Evolutionary conservation across 495 filamentous ascomycete genomes (phyloP), one percentile per base, ranked within the genome.

Genomic region (Aspergillus campestris): DNA sequence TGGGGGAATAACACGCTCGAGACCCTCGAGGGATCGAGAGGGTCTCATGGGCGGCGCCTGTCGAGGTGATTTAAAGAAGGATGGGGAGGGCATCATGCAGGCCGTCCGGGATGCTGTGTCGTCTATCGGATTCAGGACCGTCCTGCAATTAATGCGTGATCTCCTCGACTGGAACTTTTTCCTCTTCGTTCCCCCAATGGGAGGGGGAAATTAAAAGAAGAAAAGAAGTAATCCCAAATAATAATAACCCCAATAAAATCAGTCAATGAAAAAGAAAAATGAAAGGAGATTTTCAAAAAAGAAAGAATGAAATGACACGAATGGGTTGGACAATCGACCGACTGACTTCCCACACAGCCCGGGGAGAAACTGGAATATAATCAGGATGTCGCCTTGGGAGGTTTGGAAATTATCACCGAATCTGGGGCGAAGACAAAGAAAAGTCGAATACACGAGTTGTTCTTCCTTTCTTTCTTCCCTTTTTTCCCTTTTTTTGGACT

Each of bases 21-120:
- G 48, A n/a, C 69, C 69, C 48, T 71, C 67, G 8, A 71, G 59
- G 2, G 69, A 70, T 28, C 57, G 60, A 30, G 65, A 71, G 0
- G 62, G 61, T 34, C 60, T 60, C 12, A 68, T 53, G 9, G 66
- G 65, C 11, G 68, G 65, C n/a, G 66, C 59, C 41, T 52, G 57
- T 41, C 57, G 55, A 14, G 51, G 34, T 28, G 51, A 12, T 27
- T 51, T 44, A 27, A 54, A 49, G 6, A 47, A 56, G 3, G 53
- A 57, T 8, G 53, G 50, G 10, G 56, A 52, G 28, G 57, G 41
- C 62, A 66, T 67, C 31, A 31, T 40, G 43, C 7, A 37, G 28
- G 14, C 14, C 14, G 31, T 8, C 8, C 14, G 7, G 8, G 18
- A 39, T 27, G 5, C 7, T 7, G 12, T 36, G 6, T 39, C 7